phyloP scores from a whole-genome alignment of 2,329 filamentous ascomycete species.

The Pyrenochaeta sp. region DNA sequence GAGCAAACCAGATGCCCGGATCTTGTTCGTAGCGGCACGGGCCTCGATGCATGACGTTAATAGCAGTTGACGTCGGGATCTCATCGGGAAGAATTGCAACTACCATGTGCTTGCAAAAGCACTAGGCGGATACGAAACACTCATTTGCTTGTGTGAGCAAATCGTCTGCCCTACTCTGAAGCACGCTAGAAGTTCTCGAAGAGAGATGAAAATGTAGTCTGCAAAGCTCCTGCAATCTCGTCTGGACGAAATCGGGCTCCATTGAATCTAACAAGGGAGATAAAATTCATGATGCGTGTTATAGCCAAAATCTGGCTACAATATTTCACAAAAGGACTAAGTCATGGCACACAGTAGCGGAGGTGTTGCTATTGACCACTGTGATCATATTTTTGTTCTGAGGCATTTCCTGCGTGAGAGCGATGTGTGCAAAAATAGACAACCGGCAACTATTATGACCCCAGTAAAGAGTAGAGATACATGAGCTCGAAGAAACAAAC shows the following conservation, averaged over 20 bases:
- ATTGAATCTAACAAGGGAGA: too few species aligned
- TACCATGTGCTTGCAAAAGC: constrained; percentile 8
- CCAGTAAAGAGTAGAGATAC: constrained; percentile 19
- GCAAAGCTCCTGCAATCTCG: constrained; percentile 18
- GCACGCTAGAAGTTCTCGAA: constrained; percentile 32
- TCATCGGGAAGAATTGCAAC: constrained; percentile 1
- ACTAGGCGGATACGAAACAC: constrained; percentile 16
- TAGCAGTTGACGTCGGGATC: constrained; percentile 1
- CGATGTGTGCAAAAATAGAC: constrained; percentile 20
- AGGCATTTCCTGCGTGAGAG: constrained; percentile 30
- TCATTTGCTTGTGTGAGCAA: background rate
- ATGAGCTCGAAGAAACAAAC: constrained; percentile 23
- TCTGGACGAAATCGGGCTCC: background rate
- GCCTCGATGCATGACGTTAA: background rate
- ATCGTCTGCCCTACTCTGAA: constrained; percentile 7
- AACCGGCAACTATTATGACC: constrained; percentile 17
- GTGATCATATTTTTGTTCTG: constrained; percentile 15
- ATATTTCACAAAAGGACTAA: background rate
- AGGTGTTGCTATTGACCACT: constrained; percentile 5
- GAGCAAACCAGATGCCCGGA: background rate
- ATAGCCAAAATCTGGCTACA: constrained; percentile 3
- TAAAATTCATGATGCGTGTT: background rate
- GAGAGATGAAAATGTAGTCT: constrained; percentile 12
- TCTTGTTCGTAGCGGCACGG: constrained; percentile 1
- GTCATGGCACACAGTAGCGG: background rate